Evolutionary conservation across 257 asterid genomes (phyloP).

Genomic region (Avicennia marina): DNA sequence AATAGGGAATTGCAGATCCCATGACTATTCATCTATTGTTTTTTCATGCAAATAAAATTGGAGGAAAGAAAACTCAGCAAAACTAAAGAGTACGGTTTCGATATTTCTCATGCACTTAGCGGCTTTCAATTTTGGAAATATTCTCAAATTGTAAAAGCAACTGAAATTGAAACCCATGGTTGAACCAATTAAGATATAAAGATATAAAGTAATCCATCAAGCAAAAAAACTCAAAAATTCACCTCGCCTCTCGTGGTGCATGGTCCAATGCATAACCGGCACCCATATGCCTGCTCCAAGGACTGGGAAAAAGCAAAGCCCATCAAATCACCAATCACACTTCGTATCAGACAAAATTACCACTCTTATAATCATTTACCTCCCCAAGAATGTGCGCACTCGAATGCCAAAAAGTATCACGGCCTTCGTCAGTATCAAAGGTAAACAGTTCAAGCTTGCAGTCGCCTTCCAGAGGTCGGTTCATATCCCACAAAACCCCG

Average conservation of each 20-base stretch:
- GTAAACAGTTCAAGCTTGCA: slow-evolving; percentile 76
- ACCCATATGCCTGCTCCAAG: slow-evolving; percentile 87
- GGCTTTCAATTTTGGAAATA: too few relatives aligned
- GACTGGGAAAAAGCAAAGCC: slow-evolving; percentile 35
- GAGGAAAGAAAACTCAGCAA: too few relatives aligned
- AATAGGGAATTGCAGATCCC: too few relatives aligned
- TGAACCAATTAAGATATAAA: too few relatives aligned
- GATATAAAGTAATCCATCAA: too few relatives aligned
- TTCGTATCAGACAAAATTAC: not conserved
- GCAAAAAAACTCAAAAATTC: slow-evolving; percentile 5
- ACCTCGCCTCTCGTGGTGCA: slow-evolving; percentile 98
- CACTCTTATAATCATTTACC: slow-evolving; percentile 30
- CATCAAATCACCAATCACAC: not conserved
- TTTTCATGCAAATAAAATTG: too few relatives aligned
- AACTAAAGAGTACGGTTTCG: too few relatives aligned
- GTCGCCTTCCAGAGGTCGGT: slow-evolving; percentile 83
- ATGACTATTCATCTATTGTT: too few relatives aligned
- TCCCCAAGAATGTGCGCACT: slow-evolving; percentile 98
- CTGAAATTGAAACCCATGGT: too few relatives aligned
- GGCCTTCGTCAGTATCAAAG: slow-evolving; percentile 84
- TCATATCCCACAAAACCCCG: slow-evolving; percentile 83
- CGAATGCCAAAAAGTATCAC: slow-evolving; percentile 98
- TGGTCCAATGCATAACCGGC: slow-evolving; percentile 86
- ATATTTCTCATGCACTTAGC: too few relatives aligned
- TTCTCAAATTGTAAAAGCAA: too few relatives aligned